phyloP scores from a whole-genome alignment of 768 basidiomycete genomes.

The Trametes elegans region DNA sequence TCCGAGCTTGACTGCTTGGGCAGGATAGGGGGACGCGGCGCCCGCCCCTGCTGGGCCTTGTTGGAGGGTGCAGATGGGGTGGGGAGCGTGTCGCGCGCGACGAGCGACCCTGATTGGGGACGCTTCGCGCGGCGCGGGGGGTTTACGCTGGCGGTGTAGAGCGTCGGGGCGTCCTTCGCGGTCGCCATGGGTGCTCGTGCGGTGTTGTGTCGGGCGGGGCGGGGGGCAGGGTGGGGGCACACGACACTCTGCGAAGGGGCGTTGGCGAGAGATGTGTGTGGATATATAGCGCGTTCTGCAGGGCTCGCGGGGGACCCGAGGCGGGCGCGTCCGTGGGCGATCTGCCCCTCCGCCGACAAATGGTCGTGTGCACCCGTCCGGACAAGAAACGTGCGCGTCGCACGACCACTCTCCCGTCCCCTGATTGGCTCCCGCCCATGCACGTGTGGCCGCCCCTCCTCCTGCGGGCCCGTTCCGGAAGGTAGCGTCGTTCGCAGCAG shows the following conservation, averaged over 20 bases:
- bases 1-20: slow-evolving; percentile 20
- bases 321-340: slow-evolving; percentile 7
- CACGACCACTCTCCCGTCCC: slow-evolving; percentile 25
- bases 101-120: slow-evolving; percentile 26
- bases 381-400: slow-evolving; percentile 27
- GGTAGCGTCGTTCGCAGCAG: slow-evolving; percentile 15
- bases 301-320: neutral
- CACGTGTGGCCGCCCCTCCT: slow-evolving; percentile 25
- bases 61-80: slow-evolving; percentile 1
- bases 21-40: slow-evolving; percentile 22
- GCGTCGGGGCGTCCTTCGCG: slow-evolving; percentile 15
- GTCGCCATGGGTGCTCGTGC: slow-evolving; percentile 13
- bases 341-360: slow-evolving; percentile 15
- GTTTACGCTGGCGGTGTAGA: slow-evolving; percentile 40
- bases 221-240: slow-evolving; percentile 12
- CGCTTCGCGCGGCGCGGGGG: slow-evolving; percentile 49
- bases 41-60: slow-evolving; percentile 4
- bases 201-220: neutral
- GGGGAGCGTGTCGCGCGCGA: neutral
- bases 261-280: slow-evolving; percentile 1
- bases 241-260: slow-evolving; percentile 9
- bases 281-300: slow-evolving; percentile 2
- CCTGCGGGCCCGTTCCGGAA: slow-evolving; percentile 10
- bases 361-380: slow-evolving; percentile 29
- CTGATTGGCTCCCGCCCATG: slow-evolving; percentile 27